These are phyloP conservation scores for Thuja plicata DNA, from an alignment of 83 land plant genomes.

Conservation along the genomic window DNA sequence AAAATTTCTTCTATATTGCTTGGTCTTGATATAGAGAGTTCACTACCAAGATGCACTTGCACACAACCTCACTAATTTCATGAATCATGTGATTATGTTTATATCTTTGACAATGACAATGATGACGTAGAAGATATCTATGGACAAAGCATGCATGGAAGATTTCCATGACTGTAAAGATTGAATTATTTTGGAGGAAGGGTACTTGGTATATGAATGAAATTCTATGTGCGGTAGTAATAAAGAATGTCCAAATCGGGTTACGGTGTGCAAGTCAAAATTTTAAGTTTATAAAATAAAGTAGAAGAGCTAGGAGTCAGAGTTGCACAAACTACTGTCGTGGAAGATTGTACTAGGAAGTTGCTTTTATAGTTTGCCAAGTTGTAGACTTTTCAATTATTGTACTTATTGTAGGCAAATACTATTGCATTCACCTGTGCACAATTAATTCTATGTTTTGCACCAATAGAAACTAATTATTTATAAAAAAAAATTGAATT, in stretches of 20 bases:
- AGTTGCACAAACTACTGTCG: conserved; percentile 80
- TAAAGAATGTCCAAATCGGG: conserved; percentile 77
- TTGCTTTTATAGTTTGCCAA: too few species aligned
- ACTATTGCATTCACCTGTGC: too few species aligned
- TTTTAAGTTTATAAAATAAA: conserved; percentile 88
- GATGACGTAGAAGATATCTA: conserved; percentile 77
- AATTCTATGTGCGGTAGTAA: conserved; percentile 78
- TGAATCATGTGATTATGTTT: conserved; percentile 83
- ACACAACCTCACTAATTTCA: conserved; percentile 48
- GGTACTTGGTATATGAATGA: conserved; percentile 94
- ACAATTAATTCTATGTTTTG: too few species aligned
- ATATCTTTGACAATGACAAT: conserved; percentile 87
- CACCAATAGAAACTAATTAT: too few species aligned
- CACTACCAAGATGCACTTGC: conserved; percentile 83
- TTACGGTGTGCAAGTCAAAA: conserved; percentile 83
- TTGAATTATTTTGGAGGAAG: conserved; percentile 85
- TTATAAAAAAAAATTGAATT: too few species aligned
- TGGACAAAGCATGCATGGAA: conserved; percentile 82
- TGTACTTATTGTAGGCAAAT: too few species aligned
- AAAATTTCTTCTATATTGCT: conserved; percentile 72
- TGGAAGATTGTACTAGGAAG: conserved; percentile 67
- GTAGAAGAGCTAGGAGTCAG: conserved; percentile 99
- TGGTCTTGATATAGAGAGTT: conserved; percentile 68
- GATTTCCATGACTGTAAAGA: conserved; percentile 83
- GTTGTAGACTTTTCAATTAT: neutral